A percentile compares a stretch with the other conserved stretches of the same genome.
These are phyloP conservation scores for Aspergillus neoniger DNA, from an alignment of 2,329 filamentous ascomycete species.

Conservation along the genomic window DNA sequence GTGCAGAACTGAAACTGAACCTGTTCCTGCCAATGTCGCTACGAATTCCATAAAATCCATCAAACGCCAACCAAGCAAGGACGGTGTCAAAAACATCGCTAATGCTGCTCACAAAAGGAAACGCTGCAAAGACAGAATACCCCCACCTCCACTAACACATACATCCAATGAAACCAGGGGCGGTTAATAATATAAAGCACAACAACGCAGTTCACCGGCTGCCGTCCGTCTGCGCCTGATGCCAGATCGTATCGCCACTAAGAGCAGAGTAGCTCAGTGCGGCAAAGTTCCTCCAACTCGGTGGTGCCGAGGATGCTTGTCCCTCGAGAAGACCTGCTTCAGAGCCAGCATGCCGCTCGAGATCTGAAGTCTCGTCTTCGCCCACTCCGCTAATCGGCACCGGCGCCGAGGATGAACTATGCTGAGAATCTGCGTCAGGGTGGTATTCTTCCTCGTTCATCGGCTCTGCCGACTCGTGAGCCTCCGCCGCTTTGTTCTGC, in stretches of 20 bases:
- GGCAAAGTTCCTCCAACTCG: slow-evolving; percentile 48
- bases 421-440: slow-evolving; percentile 48
- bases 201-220: slow-evolving; percentile 32
- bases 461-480: slow-evolving; percentile 39
- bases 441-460: slow-evolving; percentile 45
- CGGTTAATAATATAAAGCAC: slow-evolving; percentile 18
- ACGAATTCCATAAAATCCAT: slow-evolving; percentile 2
- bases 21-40: background rate
- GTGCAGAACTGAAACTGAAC: background rate
- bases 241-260: slow-evolving; percentile 50
- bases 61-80: slow-evolving; percentile 32
- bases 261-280: slow-evolving; percentile 48
- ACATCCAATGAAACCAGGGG: slow-evolving; percentile 16
- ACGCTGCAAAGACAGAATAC: slow-evolving; percentile 17
- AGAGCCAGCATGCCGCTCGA: slow-evolving; percentile 43
- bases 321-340: slow-evolving; percentile 38
- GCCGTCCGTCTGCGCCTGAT: slow-evolving; percentile 42
- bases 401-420: slow-evolving; percentile 54
- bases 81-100: slow-evolving; percentile 32
- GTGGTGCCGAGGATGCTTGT: slow-evolving; percentile 35
- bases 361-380: slow-evolving; percentile 43
- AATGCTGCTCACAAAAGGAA: slow-evolving; percentile 28
- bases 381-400: slow-evolving; percentile 46
- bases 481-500: slow-evolving; percentile 33
- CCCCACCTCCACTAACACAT: slow-evolving; percentile 14